These are phyloP conservation scores for Musa schizocarpa DNA, from an alignment of 176 grass and related monocot genomes.

Conservation along the genomic window DNA sequence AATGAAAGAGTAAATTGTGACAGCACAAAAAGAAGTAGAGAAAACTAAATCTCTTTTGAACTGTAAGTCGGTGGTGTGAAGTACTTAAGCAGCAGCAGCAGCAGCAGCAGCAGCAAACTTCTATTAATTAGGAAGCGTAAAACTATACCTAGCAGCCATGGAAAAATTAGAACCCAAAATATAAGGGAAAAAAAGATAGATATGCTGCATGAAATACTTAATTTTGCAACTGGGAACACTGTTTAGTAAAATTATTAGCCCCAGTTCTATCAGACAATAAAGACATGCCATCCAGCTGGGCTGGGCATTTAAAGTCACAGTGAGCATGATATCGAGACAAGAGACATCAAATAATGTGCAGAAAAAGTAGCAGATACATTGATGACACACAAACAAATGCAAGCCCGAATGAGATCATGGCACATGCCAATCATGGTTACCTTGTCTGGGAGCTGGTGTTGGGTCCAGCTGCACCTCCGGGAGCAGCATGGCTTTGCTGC, in stretches of 20 bases:
- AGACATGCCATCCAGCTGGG: not conserved
- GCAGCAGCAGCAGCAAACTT: too few species aligned
- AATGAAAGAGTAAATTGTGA: not conserved
- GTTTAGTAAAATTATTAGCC: not conserved
- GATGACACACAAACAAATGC: not conserved
- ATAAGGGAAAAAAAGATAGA: not conserved
- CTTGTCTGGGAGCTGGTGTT: constrained; percentile 24
- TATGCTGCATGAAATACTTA: not conserved
- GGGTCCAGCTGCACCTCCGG: constrained; percentile 6
- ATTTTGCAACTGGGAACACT: too few species aligned
- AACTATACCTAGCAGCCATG: too few species aligned
- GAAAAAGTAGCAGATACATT: not conserved
- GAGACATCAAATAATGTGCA: constrained; percentile 2
- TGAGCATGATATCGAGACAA: not conserved
- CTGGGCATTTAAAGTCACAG: not conserved
- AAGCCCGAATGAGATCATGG: constrained; percentile 7
- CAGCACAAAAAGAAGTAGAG: not conserved
- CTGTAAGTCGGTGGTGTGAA: too few species aligned
- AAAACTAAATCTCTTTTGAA: not conserved
- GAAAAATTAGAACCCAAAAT: too few species aligned
- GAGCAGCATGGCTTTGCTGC: constrained; percentile 18
- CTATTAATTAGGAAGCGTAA: too few species aligned
- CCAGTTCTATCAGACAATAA: not conserved
- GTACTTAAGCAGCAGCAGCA: too few species aligned
- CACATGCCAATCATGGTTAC: constrained; percentile 14